Evolutionary conservation across 495 filamentous ascomycete genomes (phyloP).

Genomic region (Penicillium turbatum): DNA sequence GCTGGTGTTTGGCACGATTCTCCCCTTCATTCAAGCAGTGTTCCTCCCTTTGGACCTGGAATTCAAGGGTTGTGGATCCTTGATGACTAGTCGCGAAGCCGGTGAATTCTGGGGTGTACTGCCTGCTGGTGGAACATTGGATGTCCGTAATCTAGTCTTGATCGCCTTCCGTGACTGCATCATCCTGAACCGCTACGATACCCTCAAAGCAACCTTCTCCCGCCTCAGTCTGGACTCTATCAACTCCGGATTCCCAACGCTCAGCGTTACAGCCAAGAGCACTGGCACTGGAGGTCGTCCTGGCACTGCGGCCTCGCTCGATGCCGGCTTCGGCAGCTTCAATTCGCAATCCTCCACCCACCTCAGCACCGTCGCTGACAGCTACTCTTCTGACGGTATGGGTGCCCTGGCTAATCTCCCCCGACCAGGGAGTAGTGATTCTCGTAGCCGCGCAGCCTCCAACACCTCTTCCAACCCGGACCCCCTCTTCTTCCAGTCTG

Average conservation of each 20-base stretch:
- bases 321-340: constrained; percentile 65
- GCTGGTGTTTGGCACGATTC: constrained; percentile 78
- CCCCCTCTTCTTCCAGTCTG: constrained; percentile 47
- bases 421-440: constrained; percentile 41
- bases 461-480: constrained; percentile 70
- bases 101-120: constrained; percentile 82
- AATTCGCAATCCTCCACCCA: constrained; percentile 70
- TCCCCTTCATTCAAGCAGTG: constrained; percentile 94
- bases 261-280: constrained; percentile 46
- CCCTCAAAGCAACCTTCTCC: constrained; percentile 84
- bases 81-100: constrained; percentile 72
- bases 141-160: constrained; percentile 83
- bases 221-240: constrained; percentile 80
- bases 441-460: constrained; percentile 70
- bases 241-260: constrained; percentile 52
- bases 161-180: constrained; percentile 87
- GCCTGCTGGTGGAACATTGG: constrained; percentile 53
- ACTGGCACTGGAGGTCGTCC: constrained; percentile 51
- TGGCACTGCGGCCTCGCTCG: constrained; percentile 65
- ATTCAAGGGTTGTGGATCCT: constrained; percentile 74
- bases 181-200: constrained; percentile 79
- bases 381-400: constrained; percentile 46
- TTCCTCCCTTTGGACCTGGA: constrained; percentile 93
- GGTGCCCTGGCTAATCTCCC: constrained; percentile 41
- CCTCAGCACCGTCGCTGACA: constrained; percentile 52